Base-by-base conservation (phyloP, 2,329 filamentous ascomycete genomes). In the Cyphellophora europaea region DNA sequence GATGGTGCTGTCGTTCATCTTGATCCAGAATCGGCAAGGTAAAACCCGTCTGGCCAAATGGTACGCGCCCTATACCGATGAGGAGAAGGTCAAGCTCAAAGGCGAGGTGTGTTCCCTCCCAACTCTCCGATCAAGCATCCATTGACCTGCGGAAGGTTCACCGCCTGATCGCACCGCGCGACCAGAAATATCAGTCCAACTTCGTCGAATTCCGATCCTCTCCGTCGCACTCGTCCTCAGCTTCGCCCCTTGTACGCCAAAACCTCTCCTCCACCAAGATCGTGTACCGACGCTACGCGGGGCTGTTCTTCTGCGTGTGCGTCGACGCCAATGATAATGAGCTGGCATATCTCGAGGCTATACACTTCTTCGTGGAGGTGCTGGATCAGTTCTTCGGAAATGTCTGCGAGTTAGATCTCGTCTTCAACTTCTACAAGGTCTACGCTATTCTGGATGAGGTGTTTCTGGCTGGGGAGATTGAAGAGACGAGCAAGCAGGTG, bases 291-390 rank as follows among this genome's bases (percentile, higher is more conserved):
- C 83, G 91, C 44, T 98, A 98, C 64, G 91, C 91, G 0, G 91
- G 91, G 1, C 77, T 98, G 40, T 98, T 98, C 75, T 98, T 98
- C 70, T 98, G 91, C 69, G 93, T 88, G 35, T 96, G 91, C 63
- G 91, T 98, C 57, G 91, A 98, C 64, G 93, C 89, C 33, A 96
- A 95, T 61, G 91, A 98, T 63, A 98, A 96, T 63, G 91, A 98
- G 68, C 71, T 98, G 42, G 89, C 91, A 16, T 96, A 87, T 55
- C 73, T 98, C 40, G 91, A 98, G 65, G 91, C 88, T 5, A 95
- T 98, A 54, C 91, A 98, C 65, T 98, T 98, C 70, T 98, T 98
- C 55, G 91, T 98, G 51, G 91, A 98, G 67, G 91, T 98, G 43
- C 73, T 98, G 52, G 91, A 98, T 70, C 79, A 88, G 54, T 98